These are phyloP conservation scores for Martiniozyma abietophila DNA, from an alignment of 805 yeast genomes.

Conservation along the genomic window DNA sequence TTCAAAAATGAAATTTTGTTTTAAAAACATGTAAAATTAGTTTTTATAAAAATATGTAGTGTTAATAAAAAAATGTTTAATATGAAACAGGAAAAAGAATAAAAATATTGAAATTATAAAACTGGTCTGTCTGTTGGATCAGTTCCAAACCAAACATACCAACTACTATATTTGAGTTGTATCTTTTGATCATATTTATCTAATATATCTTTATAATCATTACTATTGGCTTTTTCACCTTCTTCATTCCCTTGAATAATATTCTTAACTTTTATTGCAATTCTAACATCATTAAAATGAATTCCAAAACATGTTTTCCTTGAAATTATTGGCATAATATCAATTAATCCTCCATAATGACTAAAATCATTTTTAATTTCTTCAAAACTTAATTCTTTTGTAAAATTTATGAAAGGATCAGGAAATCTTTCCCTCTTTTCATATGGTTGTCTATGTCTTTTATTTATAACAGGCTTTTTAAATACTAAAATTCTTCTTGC, in stretches of 20 bases:
- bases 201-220: conserved; percentile 11
- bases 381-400: conserved; percentile 36
- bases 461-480: conserved; percentile 28
- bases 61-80: background rate
- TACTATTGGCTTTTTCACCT: background rate
- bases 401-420: conserved; percentile 32
- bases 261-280: conserved; percentile 52
- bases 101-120: background rate
- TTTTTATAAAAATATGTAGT: too few species aligned
- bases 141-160: conserved; percentile 59
- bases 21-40: too few species aligned
- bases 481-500: conserved; percentile 51
- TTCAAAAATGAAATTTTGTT: too few species aligned
- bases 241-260: conserved; percentile 26
- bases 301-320: conserved; percentile 53
- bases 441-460: conserved; percentile 12
- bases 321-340: conserved; percentile 58
- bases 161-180: conserved; percentile 48
- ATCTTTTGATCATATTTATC: conserved; percentile 27
- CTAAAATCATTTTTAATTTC: conserved; percentile 41
- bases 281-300: conserved; percentile 46
- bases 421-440: conserved; percentile 29
- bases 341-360: conserved; percentile 50
- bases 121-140: conserved; percentile 51
- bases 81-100: background rate